Evolutionary conservation across 257 asterid species (phyloP).

Genomic region (Ocimum tenuiflorum): DNA sequence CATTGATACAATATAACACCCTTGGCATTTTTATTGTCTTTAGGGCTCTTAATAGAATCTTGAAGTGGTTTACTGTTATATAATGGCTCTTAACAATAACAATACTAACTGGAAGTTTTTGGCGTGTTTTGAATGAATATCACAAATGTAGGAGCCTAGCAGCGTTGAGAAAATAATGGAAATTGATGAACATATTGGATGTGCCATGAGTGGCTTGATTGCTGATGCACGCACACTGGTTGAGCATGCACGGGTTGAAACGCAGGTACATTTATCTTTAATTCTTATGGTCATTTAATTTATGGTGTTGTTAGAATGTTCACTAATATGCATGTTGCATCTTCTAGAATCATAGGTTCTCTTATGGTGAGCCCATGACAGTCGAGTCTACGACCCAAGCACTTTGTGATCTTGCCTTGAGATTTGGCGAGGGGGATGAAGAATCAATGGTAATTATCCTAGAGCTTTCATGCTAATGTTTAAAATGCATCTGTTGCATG

Average conservation of each 20-base stretch:
- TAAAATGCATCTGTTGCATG: not conserved
- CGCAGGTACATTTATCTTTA: conserved; percentile 47
- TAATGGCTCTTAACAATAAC: not conserved
- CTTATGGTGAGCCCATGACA: conserved; percentile 97
- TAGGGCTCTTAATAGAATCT: not conserved
- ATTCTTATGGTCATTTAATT: not conserved
- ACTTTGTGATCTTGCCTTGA: conserved; percentile 86
- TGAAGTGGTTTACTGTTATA: not conserved
- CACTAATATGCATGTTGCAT: conserved; percentile 23
- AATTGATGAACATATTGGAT: conserved; percentile 85
- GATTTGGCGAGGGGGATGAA: conserved; percentile 97
- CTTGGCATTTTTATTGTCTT: not conserved
- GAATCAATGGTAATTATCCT: conserved; percentile 54
- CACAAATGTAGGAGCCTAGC: conserved; percentile 40
- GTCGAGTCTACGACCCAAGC: conserved; percentile 97
- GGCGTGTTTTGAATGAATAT: not conserved
- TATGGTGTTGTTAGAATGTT: not conserved
- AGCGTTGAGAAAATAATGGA: conserved; percentile 83
- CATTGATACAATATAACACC: not conserved
- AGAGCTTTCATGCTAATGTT: not conserved
- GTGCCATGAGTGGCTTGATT: conserved; percentile 93
- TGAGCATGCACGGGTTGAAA: conserved; percentile 93
- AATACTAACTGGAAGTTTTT: not conserved
- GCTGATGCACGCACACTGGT: conserved; percentile 97
- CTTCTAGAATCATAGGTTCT: conserved; percentile 73